A percentile compares a stretch with the other conserved stretches of the same genome.
Conservation (phyloP, 2,329 filamentous ascomycete genomes). For the Zasmidium citrigriseum region DNA sequence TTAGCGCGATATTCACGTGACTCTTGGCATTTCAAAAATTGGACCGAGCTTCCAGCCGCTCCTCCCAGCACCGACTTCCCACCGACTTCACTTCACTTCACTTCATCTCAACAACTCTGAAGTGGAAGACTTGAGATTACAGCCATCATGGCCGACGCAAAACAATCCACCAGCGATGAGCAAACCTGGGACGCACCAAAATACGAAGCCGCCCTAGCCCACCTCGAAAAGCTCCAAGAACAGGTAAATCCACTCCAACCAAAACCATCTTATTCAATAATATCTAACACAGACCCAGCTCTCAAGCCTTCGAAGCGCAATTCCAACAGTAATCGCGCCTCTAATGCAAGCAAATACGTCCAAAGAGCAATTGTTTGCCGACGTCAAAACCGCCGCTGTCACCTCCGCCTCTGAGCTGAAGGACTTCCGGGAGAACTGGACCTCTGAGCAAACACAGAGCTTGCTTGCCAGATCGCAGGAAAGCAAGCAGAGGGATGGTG, state of each 20-base stretch:
- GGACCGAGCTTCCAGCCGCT: too few relatives aligned
- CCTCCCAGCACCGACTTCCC: too few relatives aligned
- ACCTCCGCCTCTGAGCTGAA: conserved; percentile 39
- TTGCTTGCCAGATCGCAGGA: conserved; percentile 38
- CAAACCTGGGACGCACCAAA: conserved; percentile 22
- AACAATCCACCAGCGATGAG: neutral
- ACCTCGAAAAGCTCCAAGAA: conserved; percentile 46
- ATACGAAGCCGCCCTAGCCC: conserved; percentile 43
- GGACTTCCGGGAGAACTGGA: conserved; percentile 41
- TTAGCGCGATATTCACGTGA: too few relatives aligned
- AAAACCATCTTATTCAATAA: neutral
- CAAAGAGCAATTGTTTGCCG: conserved; percentile 39
- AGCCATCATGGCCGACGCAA: conserved; percentile 2
- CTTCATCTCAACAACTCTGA: neutral
- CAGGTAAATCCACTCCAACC: conserved; percentile 35
- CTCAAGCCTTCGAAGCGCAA: conserved; percentile 43
- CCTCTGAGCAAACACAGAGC: conserved; percentile 36
- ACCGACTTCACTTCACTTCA: neutral
- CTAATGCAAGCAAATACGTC: conserved; percentile 31
- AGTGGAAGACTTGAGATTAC: neutral
- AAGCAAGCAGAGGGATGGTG: conserved; percentile 38
- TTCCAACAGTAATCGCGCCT: conserved; percentile 45
- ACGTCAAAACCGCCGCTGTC: conserved; percentile 40
- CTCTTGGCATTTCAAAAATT: too few relatives aligned
- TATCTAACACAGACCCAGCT: conserved; percentile 36